These are phyloP conservation scores for Rhizoctonia solani DNA, from an alignment of 1,284 basidiomycete genomes.

Conservation along the genomic window DNA sequence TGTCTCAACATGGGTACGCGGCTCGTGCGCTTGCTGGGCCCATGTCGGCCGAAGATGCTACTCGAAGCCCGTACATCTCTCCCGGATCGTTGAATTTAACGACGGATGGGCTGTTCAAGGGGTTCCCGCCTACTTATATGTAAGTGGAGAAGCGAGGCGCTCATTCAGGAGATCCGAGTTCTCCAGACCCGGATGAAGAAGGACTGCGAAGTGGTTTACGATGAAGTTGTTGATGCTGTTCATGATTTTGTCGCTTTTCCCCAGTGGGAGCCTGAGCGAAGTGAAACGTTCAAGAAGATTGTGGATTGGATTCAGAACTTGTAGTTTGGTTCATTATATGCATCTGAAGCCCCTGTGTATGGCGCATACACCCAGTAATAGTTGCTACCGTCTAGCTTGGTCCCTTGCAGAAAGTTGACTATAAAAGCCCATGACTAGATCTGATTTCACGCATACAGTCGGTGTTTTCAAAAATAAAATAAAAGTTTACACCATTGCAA, in stretches of 20 bases:
- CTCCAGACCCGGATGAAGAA: conserved; percentile 49
- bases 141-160: conserved; percentile 56
- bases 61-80: conserved; percentile 58
- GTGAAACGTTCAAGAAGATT: conserved; percentile 4
- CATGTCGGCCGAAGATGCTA: conserved; percentile 48
- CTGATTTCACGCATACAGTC: too few species aligned
- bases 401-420: too few species aligned
- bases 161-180: conserved; percentile 55
- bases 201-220: conserved; percentile 40
- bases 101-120: conserved; percentile 50
- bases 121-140: conserved; percentile 62
- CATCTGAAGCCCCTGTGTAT: too few species aligned
- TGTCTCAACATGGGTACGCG: conserved; percentile 7
- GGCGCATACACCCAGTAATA: too few species aligned
- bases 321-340: not conserved
- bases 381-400: too few species aligned
- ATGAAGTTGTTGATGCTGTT: conserved; percentile 55
- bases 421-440: too few species aligned
- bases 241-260: conserved; percentile 59
- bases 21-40: conserved; percentile 35
- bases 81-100: conserved; percentile 54
- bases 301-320: not conserved
- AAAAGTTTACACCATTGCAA: too few species aligned
- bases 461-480: too few species aligned
- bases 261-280: conserved; percentile 23